Percentiles rank a stretch among this genome's conserved stretches.
Conservation (phyloP, 352 stramenopile genomes). For the Phytophthora lateralis region DNA sequence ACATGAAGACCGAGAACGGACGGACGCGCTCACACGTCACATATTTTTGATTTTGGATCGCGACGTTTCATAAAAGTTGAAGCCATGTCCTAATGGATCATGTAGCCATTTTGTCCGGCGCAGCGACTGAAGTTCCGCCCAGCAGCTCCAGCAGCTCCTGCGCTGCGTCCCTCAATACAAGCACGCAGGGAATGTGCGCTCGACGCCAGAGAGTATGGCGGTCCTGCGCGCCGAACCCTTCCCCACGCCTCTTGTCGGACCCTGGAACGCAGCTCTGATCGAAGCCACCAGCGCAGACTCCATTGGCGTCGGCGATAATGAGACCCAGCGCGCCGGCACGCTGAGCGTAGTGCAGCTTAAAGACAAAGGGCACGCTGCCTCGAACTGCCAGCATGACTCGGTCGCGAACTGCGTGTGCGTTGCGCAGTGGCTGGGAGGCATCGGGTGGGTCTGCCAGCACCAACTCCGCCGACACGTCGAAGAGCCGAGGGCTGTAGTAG, state of each 20-base stretch:
- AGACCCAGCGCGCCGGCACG: conserved; percentile 68
- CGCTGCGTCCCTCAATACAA: conserved; percentile 45
- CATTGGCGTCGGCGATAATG: conserved; percentile 58
- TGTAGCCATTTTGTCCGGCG: conserved; percentile 17
- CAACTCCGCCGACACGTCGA: conserved; percentile 72
- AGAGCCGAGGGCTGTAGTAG: conserved; percentile 69
- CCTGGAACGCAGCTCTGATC: conserved; percentile 76
- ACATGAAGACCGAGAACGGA: neutral
- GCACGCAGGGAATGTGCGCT: conserved; percentile 68
- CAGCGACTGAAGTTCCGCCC: neutral
- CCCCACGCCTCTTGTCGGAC: conserved; percentile 42
- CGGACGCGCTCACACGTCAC: conserved; percentile 20
- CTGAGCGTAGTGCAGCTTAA: conserved; percentile 73
- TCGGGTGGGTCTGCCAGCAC: conserved; percentile 67
- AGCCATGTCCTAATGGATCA: conserved; percentile 4
- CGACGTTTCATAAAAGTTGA: conserved; percentile 24
- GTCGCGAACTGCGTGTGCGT: conserved; percentile 53
- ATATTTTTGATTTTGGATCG: conserved; percentile 31
- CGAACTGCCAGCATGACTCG: conserved; percentile 62
- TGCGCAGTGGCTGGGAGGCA: conserved; percentile 55
- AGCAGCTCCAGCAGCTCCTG: conserved; percentile 38
- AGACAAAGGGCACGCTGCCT: conserved; percentile 62
- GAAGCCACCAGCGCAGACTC: conserved; percentile 54
- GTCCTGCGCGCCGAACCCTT: conserved; percentile 68
- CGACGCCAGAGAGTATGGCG: conserved; percentile 55